A percentile compares a stretch with the other conserved stretches of the same genome.
Conservation (phyloP, 2,329 filamentous ascomycete genomes). For the Hypoxylon sp. region DNA sequence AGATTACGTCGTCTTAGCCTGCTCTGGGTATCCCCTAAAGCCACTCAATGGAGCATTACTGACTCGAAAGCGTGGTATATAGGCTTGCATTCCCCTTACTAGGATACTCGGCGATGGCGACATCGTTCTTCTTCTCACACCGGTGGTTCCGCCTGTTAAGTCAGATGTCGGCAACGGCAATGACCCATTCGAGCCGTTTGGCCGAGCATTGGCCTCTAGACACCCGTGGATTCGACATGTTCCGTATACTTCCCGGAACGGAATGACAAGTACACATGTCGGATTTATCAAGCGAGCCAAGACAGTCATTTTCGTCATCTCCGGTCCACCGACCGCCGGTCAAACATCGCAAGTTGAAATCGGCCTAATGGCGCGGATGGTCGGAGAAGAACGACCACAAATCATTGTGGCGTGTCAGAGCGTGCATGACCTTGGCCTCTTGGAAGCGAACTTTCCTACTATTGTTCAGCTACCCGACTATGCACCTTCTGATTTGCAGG, state of each 20-base stretch:
- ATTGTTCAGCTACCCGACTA: constrained; percentile 65
- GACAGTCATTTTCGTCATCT: constrained; percentile 71
- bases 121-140: constrained; percentile 72
- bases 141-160: constrained; percentile 63
- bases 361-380: constrained; percentile 59
- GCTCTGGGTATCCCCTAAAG: constrained; percentile 2
- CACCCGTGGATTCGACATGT: constrained; percentile 76
- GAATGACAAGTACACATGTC: constrained; percentile 73
- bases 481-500: constrained; percentile 60
- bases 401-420: constrained; percentile 66
- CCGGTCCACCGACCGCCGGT: constrained; percentile 59
- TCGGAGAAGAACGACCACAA: constrained; percentile 63
- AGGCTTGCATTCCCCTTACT: constrained; percentile 61
- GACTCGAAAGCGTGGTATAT: constrained; percentile 53
- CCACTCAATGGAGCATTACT: constrained; percentile 51
- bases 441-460: constrained; percentile 62
- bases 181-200: constrained; percentile 81
- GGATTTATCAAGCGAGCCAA: constrained; percentile 72
- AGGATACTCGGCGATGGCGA: constrained; percentile 62
- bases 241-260: constrained; percentile 73
- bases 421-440: constrained; percentile 55
- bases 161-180: constrained; percentile 57
- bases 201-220: constrained; percentile 69
- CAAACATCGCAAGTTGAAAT: constrained; percentile 66
- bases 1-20: constrained; percentile 2